Percentiles rank a stretch among this genome's conserved stretches.
These are phyloP conservation scores for Gonapodya prolifera DNA, from an alignment of 192 early-diverging fungal species.

Conservation along the genomic window DNA sequence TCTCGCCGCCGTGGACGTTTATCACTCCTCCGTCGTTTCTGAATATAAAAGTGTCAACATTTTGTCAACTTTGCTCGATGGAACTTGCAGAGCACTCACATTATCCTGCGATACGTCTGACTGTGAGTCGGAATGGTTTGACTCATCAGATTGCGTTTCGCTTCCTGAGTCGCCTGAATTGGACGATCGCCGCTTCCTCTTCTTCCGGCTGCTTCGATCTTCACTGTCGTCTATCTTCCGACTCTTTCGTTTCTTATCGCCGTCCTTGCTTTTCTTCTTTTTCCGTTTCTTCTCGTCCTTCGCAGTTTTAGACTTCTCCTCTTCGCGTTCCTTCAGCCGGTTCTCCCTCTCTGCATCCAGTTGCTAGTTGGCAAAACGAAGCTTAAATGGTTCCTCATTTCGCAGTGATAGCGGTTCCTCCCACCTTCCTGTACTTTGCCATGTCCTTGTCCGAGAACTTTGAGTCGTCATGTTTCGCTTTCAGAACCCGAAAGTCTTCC, in stretches of 20 bases:
- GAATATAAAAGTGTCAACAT: too few species aligned
- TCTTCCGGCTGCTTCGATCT: background rate
- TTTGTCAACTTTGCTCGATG: too few species aligned
- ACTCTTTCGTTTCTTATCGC: background rate
- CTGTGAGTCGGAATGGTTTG: background rate
- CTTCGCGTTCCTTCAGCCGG: background rate
- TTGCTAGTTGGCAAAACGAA: background rate
- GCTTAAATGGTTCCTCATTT: background rate
- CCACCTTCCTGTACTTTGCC: background rate
- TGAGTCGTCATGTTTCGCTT: conserved; percentile 3
- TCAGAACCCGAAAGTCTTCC: conserved; percentile 2
- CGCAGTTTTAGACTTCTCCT: background rate
- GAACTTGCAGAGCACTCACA: background rate
- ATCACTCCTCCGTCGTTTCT: background rate
- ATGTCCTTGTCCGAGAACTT: background rate
- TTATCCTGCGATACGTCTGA: background rate
- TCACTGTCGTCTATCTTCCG: background rate
- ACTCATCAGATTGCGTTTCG: background rate
- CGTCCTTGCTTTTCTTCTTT: background rate
- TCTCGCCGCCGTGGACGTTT: background rate
- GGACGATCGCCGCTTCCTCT: background rate
- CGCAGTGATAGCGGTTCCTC: background rate
- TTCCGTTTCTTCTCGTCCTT: background rate
- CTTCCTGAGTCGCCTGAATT: background rate
- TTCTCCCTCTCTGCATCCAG: background rate